Evolutionary conservation across 768 basidiomycete species (phyloP).

Genomic region (Mycena epipterygia): DNA sequence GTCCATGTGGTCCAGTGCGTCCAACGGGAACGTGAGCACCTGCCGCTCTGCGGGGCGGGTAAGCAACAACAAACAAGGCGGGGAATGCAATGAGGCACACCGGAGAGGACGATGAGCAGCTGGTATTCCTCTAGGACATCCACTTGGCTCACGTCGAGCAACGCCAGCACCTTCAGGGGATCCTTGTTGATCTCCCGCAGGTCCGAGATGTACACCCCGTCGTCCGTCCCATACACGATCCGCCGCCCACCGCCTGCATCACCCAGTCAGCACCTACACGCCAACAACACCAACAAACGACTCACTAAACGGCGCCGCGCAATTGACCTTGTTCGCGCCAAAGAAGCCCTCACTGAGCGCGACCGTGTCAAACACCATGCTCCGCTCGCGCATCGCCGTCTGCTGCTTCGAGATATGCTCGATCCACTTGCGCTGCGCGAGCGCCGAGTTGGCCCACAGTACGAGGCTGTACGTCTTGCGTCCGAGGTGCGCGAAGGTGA

Average conservation of each 20-base stretch:
- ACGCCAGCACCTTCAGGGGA: conserved; percentile 90
- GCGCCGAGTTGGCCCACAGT: conserved; percentile 89
- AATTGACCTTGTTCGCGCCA: conserved; percentile 89
- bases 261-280: conserved; percentile 8
- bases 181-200: conserved; percentile 81
- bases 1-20: conserved; percentile 91
- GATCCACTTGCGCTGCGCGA: conserved; percentile 93
- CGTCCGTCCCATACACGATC: conserved; percentile 97
- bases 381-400: conserved; percentile 84
- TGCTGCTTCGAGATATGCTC: conserved; percentile 94
- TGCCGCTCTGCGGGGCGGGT: conserved; percentile 77
- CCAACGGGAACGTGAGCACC: conserved; percentile 96
- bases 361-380: conserved; percentile 87
- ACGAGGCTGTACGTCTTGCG: conserved; percentile 93
- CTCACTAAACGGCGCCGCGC: conserved; percentile 91
- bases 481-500: conserved; percentile 95
- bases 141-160: conserved; percentile 93
- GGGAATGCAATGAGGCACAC: conserved; percentile 53
- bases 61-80: conserved; percentile 13
- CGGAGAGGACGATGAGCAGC: conserved; percentile 97
- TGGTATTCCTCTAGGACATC: conserved; percentile 98
- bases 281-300: conserved; percentile 41
- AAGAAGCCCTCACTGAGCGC: conserved; percentile 93
- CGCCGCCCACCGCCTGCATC: conserved; percentile 83
- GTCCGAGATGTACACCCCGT: conserved; percentile 96